phyloP scores from a whole-genome alignment of 148 eudicot species.

The Limonium bicolor region DNA sequence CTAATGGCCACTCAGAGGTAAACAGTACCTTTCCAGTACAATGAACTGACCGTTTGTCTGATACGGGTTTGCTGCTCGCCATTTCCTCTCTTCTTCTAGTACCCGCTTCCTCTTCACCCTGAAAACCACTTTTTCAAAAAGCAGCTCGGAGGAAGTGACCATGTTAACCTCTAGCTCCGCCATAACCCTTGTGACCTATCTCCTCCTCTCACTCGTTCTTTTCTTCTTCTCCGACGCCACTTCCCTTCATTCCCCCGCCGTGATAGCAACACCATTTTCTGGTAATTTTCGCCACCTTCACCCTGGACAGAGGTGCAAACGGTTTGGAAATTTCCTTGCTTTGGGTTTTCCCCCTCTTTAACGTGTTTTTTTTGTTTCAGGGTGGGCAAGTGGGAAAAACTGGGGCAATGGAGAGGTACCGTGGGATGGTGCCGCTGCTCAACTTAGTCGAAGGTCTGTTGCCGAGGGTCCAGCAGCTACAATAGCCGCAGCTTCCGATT shows the following conservation, averaged over 20 bases:
- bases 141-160: background rate
- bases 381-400: background rate
- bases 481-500: conserved; percentile 1
- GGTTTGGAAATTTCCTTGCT: background rate
- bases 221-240: background rate
- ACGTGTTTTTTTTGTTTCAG: background rate
- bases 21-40: too few relatives aligned
- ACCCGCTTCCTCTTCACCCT: too few relatives aligned
- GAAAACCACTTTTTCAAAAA: too few relatives aligned
- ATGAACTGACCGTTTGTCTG: too few relatives aligned
- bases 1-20: too few relatives aligned
- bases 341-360: background rate
- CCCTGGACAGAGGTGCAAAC: background rate
- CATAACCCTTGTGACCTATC: background rate
- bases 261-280: background rate
- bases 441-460: too few relatives aligned
- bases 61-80: too few relatives aligned
- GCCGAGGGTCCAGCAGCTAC: background rate
- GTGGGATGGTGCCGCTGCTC: too few relatives aligned
- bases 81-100: too few relatives aligned
- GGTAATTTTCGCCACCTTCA: background rate
- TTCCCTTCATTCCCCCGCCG: background rate
- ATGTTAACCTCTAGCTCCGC: background rate
- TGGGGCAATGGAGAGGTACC: background rate
- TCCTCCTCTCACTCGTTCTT: background rate